Percentiles rank a stretch among this genome's conserved stretches.
These are phyloP conservation scores for Candida buenavistaensis DNA, from an alignment of 1,139 yeast genomes.

Conservation along the genomic window DNA sequence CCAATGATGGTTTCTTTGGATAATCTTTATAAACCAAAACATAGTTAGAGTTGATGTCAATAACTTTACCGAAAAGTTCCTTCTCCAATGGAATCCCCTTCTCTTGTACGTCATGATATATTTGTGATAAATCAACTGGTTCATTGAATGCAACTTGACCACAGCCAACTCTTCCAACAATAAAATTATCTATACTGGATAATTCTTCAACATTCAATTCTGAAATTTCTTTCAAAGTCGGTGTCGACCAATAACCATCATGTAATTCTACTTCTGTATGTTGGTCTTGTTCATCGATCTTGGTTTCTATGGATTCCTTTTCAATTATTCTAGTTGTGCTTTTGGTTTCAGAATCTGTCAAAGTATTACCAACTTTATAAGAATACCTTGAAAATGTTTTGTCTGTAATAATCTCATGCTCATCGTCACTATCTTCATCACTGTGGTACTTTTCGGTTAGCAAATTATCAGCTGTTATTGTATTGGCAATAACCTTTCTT, in stretches of 20 bases:
- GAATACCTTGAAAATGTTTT: constrained; percentile 17
- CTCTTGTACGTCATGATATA: constrained; percentile 28
- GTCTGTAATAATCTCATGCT: constrained; percentile 13
- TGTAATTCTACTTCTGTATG: constrained; percentile 9
- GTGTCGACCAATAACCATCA: constrained; percentile 80
- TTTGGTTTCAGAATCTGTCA: constrained; percentile 5
- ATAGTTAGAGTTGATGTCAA: constrained; percentile 55
- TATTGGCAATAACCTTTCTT: constrained; percentile 28
- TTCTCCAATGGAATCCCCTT: constrained; percentile 27
- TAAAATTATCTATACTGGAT: constrained; percentile 60
- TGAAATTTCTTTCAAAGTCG: constrained; percentile 58
- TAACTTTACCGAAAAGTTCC: constrained; percentile 55
- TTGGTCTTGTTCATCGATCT: constrained; percentile 11
- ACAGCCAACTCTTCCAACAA: constrained; percentile 61
- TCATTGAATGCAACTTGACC: constrained; percentile 74
- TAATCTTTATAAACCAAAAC: constrained; percentile 70
- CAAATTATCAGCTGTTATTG: constrained; percentile 17
- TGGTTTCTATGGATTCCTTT: constrained; percentile 6
- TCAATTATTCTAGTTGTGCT: constrained; percentile 5
- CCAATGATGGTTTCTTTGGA: constrained; percentile 57
- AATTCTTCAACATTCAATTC: constrained; percentile 52
- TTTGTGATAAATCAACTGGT: constrained; percentile 69
- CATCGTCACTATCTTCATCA: constrained; percentile 24
- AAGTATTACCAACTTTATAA: constrained; percentile 14
- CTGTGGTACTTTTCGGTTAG: constrained; percentile 17